Evolutionary conservation across 2,329 filamentous ascomycete genomes (phyloP).

Genomic region (Thielaviopsis euricoi): DNA sequence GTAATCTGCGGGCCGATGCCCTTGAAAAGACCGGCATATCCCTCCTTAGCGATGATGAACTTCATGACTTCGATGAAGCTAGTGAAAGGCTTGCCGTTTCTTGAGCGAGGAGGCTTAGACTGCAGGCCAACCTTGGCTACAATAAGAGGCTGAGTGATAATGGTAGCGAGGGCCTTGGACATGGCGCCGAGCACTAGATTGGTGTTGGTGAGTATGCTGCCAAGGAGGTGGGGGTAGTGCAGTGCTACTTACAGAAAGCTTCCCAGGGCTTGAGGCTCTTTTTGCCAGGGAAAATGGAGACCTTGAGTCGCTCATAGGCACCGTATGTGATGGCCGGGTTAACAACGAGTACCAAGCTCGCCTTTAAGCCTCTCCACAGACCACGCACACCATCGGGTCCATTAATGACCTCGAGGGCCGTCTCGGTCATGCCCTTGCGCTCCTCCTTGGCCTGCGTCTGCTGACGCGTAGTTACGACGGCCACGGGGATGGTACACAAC

Average conservation of each 20-base stretch:
- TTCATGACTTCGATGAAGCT: constrained; percentile 87
- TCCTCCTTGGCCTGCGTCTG: constrained; percentile 80
- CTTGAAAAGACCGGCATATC: constrained; percentile 74
- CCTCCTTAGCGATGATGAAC: constrained; percentile 84
- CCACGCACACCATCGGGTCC: constrained; percentile 81
- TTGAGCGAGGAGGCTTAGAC: constrained; percentile 70
- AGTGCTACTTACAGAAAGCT: constrained; percentile 60
- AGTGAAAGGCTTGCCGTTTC: constrained; percentile 82
- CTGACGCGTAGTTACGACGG: constrained; percentile 88
- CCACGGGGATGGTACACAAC: constrained; percentile 88
- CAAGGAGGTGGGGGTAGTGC: neutral
- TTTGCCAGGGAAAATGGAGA: constrained; percentile 61
- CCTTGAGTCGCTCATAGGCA: constrained; percentile 78
- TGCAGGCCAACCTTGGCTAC: constrained; percentile 96
- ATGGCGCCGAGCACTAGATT: constrained; percentile 67
- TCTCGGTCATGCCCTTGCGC: constrained; percentile 72
- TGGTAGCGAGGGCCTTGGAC: constrained; percentile 83
- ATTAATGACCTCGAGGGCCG: constrained; percentile 73
- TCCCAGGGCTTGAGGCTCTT: constrained; percentile 63
- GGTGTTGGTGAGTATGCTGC: neutral
- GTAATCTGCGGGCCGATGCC: constrained; percentile 86
- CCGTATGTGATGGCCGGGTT: constrained; percentile 98
- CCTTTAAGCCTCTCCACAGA: constrained; percentile 89
- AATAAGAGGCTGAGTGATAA: constrained; percentile 86
- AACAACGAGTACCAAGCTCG: constrained; percentile 84